phyloP scores from a whole-genome alignment of 129 eudicot species.

The Tanacetum coccineum region DNA sequence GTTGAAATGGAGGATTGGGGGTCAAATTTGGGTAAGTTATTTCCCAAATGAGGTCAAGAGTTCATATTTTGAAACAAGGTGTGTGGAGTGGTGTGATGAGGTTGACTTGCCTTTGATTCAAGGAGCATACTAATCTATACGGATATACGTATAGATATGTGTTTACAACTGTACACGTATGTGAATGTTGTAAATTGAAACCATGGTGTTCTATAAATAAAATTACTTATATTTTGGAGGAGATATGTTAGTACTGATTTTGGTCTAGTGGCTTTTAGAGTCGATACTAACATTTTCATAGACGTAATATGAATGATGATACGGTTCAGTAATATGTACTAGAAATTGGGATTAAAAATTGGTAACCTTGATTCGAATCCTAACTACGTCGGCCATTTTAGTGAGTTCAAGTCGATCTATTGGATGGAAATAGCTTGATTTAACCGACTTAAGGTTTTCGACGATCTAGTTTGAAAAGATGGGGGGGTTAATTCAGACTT shows the following conservation, averaged over 20 bases:
- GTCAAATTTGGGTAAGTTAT: conserved; percentile 70
- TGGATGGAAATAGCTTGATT: too few species aligned
- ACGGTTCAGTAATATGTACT: too few species aligned
- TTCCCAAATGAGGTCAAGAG: conserved; percentile 60
- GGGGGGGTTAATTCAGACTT: too few species aligned
- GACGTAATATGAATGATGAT: too few species aligned
- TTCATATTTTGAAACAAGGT: conserved; percentile 74
- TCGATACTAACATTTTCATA: too few species aligned
- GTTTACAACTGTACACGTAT: background rate
- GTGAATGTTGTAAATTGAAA: conserved; percentile 8
- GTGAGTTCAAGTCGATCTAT: too few species aligned
- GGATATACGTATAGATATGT: background rate
- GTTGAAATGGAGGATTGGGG: conserved; percentile 93
- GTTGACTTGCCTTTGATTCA: conserved; percentile 77
- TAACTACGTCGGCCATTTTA: too few species aligned
- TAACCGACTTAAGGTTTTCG: too few species aligned
- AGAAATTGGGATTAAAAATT: too few species aligned
- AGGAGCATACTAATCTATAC: conserved; percentile 18
- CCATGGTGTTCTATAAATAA: background rate
- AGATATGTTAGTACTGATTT: background rate
- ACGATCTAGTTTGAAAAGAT: too few species aligned
- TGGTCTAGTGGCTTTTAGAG: background rate
- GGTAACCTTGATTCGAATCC: too few species aligned
- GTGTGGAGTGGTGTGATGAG: conserved; percentile 88
- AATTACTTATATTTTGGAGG: background rate